Percentiles rank a stretch among this genome's conserved stretches.
Evolutionary conservation across 179 eudicot genomes (phyloP).

Genomic region (Silene coronaria): DNA sequence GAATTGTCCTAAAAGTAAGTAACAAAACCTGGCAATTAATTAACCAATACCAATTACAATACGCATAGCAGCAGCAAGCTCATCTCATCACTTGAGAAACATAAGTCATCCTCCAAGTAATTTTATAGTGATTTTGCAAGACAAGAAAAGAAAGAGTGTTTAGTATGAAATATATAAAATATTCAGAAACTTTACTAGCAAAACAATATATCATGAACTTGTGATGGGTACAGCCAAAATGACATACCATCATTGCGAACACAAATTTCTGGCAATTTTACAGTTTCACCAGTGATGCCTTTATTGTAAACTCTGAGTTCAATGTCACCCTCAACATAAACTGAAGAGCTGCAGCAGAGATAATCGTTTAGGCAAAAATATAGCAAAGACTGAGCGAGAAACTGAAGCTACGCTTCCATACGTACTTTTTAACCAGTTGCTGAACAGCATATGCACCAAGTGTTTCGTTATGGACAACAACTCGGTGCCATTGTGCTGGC

Average conservation of each 20-base stretch:
- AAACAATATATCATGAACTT: neutral
- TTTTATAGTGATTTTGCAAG: neutral
- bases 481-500: constrained; percentile 95
- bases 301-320: constrained; percentile 89
- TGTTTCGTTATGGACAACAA: constrained; percentile 77
- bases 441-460: constrained; percentile 90
- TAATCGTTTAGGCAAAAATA: constrained; percentile 21
- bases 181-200: neutral
- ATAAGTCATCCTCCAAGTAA: too few species aligned
- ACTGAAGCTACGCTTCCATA: neutral
- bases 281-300: constrained; percentile 67
- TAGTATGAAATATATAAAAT: neutral
- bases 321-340: constrained; percentile 93
- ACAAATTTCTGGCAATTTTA: constrained; percentile 79
- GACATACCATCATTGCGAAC: constrained; percentile 78
- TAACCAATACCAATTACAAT: neutral
- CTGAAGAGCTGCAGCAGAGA: constrained; percentile 66
- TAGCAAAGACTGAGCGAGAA: neutral
- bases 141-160: neutral
- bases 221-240: neutral
- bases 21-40: neutral
- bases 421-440: constrained; percentile 71
- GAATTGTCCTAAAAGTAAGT: neutral
- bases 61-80: neutral
- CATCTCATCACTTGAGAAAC: neutral